phyloP scores from a whole-genome alignment of 2,329 filamentous ascomycete species.

The Ophiocordyceps robertsii region DNA sequence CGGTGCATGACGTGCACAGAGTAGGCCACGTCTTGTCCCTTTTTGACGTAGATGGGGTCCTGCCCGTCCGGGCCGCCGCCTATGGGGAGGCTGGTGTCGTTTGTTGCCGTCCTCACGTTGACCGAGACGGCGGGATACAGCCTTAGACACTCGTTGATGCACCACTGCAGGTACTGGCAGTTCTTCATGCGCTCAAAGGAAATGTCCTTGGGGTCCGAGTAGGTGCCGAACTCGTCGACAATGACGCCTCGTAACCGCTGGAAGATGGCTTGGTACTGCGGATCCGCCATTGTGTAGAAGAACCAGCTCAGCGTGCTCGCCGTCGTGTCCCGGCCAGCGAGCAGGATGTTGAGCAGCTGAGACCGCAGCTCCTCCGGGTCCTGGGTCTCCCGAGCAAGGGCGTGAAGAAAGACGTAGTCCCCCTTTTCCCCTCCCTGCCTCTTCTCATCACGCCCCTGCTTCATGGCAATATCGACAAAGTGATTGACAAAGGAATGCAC shows the following conservation, averaged over 20 bases:
- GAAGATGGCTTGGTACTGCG: conserved; percentile 21
- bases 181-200: conserved; percentile 11
- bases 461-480: conserved; percentile 48
- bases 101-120: conserved; percentile 9
- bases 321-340: conserved; percentile 43
- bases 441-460: conserved; percentile 1
- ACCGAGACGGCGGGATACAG: conserved; percentile 11
- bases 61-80: conserved; percentile 35
- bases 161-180: conserved; percentile 12
- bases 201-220: conserved; percentile 11
- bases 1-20: conserved; percentile 21
- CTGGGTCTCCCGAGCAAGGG: conserved; percentile 17
- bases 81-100: conserved; percentile 33
- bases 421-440: conserved; percentile 2
- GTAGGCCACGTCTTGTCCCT: conserved; percentile 30
- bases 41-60: conserved; percentile 33
- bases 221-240: conserved; percentile 35
- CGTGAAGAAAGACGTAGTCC: conserved; percentile 18
- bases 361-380: conserved; percentile 12
- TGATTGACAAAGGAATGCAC: conserved; percentile 56
- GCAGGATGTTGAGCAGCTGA: conserved; percentile 22
- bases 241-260: conserved; percentile 27
- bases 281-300: conserved; percentile 26
- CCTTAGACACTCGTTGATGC: conserved; percentile 10
- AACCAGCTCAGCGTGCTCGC: conserved; percentile 34